phyloP scores from a whole-genome alignment of 108 stramenopile species.

The Conticribra guillardii region DNA sequence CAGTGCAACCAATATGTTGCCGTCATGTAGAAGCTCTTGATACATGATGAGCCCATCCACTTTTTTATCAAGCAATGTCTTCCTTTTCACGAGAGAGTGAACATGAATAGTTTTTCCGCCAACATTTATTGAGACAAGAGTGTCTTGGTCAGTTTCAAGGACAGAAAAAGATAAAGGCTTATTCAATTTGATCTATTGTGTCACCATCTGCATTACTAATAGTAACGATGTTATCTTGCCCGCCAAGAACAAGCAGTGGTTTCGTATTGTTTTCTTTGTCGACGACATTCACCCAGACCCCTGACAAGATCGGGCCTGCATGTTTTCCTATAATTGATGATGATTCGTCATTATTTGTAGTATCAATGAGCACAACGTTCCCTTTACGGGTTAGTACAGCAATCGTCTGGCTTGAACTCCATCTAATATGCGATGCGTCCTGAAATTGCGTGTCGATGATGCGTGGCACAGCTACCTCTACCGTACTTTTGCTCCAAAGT shows the following conservation, averaged over 20 bases:
- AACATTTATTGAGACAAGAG: neutral
- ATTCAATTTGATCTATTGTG: neutral
- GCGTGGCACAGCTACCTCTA: neutral
- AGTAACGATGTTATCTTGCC: neutral
- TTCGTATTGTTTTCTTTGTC: neutral
- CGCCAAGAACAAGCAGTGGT: neutral
- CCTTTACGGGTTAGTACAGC: neutral
- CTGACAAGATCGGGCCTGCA: neutral
- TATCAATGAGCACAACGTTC: neutral
- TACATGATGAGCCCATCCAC: neutral
- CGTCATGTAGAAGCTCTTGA: neutral
- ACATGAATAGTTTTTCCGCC: neutral
- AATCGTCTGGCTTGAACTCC: neutral
- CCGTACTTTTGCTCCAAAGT: neutral
- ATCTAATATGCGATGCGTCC: neutral
- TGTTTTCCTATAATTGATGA: neutral
- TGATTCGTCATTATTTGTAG: neutral
- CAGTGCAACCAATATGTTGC: neutral
- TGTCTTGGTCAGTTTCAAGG: neutral
- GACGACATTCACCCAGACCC: neutral
- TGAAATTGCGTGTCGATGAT: neutral
- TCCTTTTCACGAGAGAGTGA: neutral
- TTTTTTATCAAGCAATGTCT: neutral
- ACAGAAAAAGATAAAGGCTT: neutral
- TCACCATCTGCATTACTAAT: neutral